A percentile compares a stretch with the other conserved stretches of the same genome.
Conservation (phyloP, 768 basidiomycete species). For the Termitomyces sp. region DNA sequence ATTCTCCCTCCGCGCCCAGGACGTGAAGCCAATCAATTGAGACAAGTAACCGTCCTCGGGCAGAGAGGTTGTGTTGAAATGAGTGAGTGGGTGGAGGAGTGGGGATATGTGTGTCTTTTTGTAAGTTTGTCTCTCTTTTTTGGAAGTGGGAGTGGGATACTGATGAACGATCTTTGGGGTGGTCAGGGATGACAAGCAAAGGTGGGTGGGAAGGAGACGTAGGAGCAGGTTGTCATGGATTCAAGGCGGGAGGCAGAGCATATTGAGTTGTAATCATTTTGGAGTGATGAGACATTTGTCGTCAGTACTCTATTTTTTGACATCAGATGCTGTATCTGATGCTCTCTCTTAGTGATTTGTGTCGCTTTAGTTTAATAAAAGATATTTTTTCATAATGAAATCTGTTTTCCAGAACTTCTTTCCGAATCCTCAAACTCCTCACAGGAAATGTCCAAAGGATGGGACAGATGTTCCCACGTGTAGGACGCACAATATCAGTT, state of each 20-base stretch:
- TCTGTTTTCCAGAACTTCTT: no score
- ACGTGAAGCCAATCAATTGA: constrained; percentile 5
- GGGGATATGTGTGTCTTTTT: constrained; percentile 11
- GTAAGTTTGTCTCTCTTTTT: constrained; percentile 1
- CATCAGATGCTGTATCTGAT: background rate
- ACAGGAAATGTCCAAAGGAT: no score
- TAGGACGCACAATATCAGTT: no score
- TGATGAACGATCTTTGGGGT: background rate
- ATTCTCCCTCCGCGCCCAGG: constrained; percentile 45
- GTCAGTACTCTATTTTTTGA: background rate
- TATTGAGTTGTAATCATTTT: background rate
- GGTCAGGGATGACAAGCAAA: background rate
- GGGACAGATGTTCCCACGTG: no score
- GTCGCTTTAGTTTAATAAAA: background rate
- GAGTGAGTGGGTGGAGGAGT: constrained; percentile 16
- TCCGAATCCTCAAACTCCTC: no score
- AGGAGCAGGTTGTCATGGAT: background rate
- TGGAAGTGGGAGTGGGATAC: background rate
- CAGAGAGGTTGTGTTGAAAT: constrained; percentile 18
- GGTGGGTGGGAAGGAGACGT: background rate
- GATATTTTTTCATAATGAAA: no score
- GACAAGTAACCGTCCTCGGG: constrained; percentile 44
- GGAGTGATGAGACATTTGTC: background rate
- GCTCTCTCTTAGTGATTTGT: background rate
- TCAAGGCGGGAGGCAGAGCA: background rate